These are phyloP conservation scores for Sordaria brevicollis DNA, from an alignment of 495 filamentous ascomycete genomes.

Conservation along the genomic window DNA sequence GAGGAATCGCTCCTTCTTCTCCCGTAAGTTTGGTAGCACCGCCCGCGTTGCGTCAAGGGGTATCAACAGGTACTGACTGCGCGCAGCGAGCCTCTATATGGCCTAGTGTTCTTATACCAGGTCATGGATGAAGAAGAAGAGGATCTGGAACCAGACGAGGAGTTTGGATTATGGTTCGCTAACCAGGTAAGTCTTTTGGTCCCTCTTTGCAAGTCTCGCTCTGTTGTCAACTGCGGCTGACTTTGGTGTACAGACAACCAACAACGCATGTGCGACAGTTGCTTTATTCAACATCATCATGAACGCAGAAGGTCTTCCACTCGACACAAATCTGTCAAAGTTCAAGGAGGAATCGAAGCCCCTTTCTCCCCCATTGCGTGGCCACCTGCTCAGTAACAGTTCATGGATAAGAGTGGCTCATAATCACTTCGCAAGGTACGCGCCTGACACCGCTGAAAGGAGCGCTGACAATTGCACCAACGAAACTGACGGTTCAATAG, in stretches of 20 bases:
- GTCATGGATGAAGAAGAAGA: conserved; percentile 45
- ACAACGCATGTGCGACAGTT: conserved; percentile 79
- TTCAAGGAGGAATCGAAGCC: conserved; percentile 63
- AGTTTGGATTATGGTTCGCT: conserved; percentile 69
- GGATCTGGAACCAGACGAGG: conserved; percentile 39
- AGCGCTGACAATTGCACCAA: not conserved
- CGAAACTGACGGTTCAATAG: conserved; percentile 21
- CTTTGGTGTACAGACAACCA: conserved; percentile 45
- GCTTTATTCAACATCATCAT: conserved; percentile 87
- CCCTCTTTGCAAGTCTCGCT: not conserved
- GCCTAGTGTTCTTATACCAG: conserved; percentile 74
- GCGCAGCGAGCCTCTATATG: conserved; percentile 59
- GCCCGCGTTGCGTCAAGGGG: not conserved
- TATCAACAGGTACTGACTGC: not conserved
- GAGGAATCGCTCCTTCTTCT: conserved; percentile 53
- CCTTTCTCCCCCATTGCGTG: conserved; percentile 62
- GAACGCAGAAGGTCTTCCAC: conserved; percentile 52
- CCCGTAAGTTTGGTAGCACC: conserved; percentile 37
- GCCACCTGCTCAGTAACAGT: conserved; percentile 62
- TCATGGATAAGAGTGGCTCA: conserved; percentile 70
- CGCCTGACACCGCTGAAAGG: not conserved
- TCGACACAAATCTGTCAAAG: conserved; percentile 54
- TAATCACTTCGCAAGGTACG: conserved; percentile 76
- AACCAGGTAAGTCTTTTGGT: conserved; percentile 59
- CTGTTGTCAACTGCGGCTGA: not conserved